Evolutionary conservation across 345 rosid genomes (phyloP), one percentile per base, ranked within the genome.

Genomic region (Psidium friedrichsthalianum): DNA sequence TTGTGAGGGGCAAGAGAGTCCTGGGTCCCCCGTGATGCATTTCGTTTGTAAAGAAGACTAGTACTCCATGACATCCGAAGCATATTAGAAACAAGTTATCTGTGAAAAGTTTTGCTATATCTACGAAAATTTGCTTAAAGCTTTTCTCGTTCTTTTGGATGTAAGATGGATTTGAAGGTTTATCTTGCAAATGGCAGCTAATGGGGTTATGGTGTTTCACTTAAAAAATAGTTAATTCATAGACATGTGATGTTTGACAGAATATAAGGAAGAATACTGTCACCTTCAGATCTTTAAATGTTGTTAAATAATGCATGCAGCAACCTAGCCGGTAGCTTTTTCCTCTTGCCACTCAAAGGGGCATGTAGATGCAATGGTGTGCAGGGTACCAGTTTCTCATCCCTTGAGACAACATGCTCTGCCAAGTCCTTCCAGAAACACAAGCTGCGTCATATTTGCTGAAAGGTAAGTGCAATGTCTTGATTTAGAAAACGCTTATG

Each of bases 311-410:
- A 47, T 87, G 21, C 22, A 47, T 90, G 83, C 92, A 95, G 98
- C 98, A 96, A 93, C 98, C 98, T 27, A 91, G 87, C 98, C 99
- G 1, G 86, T 94, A 83, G 87, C 90, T 25, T 96, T 98, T 83
- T 87, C 94, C 29, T 92, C 98, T 11, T 95, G 98, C 84, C 51
- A 87, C 83, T 90, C 98, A 22, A 93, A 89, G 5, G 98, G 99
- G 53, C 91, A 88, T 82, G 93, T 95, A 8, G 99, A 69, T 94
- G 98, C 92, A 91, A 88, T 95, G 98, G 98, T 96, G 98, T 88
- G 91, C 90, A 6, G 99, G 99, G 99, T 47, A 96, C 99, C 3
- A 98, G 99, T 49, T 94, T 96, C 92, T 96, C 87, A 94, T 96
- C 81, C 89, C 94, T 0, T 98, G 98, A 12, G 96, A 96, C 90